phyloP scores from a whole-genome alignment of 345 rosid species.

The Sisymbrium irio region DNA sequence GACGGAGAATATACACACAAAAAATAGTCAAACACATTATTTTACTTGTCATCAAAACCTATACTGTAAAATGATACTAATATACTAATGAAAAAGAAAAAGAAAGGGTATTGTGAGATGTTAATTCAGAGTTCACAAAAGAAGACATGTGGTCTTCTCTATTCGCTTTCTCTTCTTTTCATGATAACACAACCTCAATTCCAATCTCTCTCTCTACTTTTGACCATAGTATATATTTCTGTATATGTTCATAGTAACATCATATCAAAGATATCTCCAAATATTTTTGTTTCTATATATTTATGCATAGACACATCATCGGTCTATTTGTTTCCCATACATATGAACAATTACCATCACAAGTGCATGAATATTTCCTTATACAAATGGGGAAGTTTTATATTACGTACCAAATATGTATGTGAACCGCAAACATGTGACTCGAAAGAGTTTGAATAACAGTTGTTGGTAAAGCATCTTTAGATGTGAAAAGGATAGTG shows the following conservation, averaged over 20 bases:
- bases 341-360: background rate
- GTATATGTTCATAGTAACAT: constrained; percentile 18
- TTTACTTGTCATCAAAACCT: background rate
- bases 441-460: constrained; percentile 16
- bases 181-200: constrained; percentile 21
- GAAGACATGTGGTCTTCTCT: constrained; percentile 33
- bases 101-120: constrained; percentile 15
- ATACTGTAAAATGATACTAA: background rate
- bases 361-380: background rate
- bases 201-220: constrained; percentile 9
- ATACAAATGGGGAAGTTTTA: background rate
- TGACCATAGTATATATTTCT: constrained; percentile 24
- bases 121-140: constrained; percentile 16
- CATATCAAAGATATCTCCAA: constrained; percentile 2
- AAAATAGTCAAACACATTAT: constrained; percentile 15
- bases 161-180: constrained; percentile 33
- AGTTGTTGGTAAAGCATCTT: constrained; percentile 7
- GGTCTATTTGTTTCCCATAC: background rate
- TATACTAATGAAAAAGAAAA: background rate
- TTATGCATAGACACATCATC: background rate
- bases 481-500: constrained; percentile 20
- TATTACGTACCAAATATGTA: background rate
- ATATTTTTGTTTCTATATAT: background rate
- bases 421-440: background rate
- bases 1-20: background rate